A percentile compares a stretch with the other conserved stretches of the same genome.
phyloP scores from a whole-genome alignment of 2,329 filamentous ascomycete genomes.

The Huntiella omanensis region DNA sequence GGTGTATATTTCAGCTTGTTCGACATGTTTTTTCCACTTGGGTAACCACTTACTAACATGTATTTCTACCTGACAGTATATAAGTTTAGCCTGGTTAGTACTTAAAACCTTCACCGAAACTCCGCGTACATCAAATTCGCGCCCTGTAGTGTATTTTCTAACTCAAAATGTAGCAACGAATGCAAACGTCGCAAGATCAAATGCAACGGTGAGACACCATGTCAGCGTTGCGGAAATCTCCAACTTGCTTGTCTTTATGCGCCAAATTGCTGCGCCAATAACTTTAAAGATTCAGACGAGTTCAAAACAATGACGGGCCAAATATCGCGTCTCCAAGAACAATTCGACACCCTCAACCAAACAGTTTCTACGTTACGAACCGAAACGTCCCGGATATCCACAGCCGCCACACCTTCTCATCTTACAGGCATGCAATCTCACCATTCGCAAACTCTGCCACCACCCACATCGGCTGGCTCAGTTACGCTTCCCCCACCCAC shows the following conservation, averaged over 20 bases:
- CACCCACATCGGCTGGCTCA: not conserved
- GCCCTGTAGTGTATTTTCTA: conserved; percentile 3
- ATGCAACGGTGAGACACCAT: conserved; percentile 52
- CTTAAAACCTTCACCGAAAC: not conserved
- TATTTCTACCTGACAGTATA: conserved; percentile 25
- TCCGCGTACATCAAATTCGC: conserved; percentile 5
- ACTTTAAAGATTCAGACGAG: conserved; percentile 83
- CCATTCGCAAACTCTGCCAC: conserved; percentile 1
- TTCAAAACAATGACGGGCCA: conserved; percentile 66
- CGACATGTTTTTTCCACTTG: not conserved
- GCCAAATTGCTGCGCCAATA: conserved; percentile 50
- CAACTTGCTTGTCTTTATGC: conserved; percentile 47
- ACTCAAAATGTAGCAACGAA: conserved; percentile 37
- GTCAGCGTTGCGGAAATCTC: conserved; percentile 49
- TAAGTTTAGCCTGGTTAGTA: conserved; percentile 41
- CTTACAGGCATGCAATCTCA: not conserved
- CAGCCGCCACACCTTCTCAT: not conserved
- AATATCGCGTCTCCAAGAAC: conserved; percentile 58
- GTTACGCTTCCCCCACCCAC: conserved; percentile 5
- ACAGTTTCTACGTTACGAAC: conserved; percentile 50
- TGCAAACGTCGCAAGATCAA: conserved; percentile 61
- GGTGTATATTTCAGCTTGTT: not conserved
- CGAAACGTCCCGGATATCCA: conserved; percentile 26
- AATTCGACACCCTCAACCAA: conserved; percentile 60
- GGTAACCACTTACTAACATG: not conserved